Evolutionary conservation across 2,329 filamentous ascomycete genomes (phyloP), one percentile per base, ranked within the genome.

Genomic region (Leptographium galeiforme): DNA sequence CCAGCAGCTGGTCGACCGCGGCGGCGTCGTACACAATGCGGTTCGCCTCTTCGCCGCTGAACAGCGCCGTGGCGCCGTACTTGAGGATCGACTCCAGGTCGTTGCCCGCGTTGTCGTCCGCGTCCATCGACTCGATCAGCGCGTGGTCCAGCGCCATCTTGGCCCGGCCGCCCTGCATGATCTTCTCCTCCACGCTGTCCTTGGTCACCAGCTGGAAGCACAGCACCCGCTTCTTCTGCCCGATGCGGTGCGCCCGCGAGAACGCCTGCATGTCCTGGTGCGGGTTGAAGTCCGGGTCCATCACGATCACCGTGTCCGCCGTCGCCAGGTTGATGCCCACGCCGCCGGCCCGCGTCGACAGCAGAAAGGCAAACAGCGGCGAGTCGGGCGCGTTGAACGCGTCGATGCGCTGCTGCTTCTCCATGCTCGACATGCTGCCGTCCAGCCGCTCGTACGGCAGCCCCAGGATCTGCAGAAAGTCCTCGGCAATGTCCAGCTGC

Each of bases 261-360:
- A 98, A 76, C 0, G 93, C 93, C 66, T 98, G 93, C 43, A 98
- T 86, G 63, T 98, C 94, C 67, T 98, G 93, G 63, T 98, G 93
- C 0, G 93, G 93, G 57, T 98, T 98, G 73, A 95, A 97, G 64
- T 98, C 93, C 0, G 89, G 89, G 61, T 98, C 90, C 59, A 97
- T 81, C 59, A 98, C 96, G 59, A 98, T 96, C 57, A 98, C 94
- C 0, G 93, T 98, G 63, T 98, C 93, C 3, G 93, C 93, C 8
- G 90, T 95, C 0, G 93, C 93, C 53, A 98, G 76, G 64, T 98
- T 98, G 72, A 98, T 98, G 16, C 93, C 94, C 0, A 98, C 91
- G 62, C 94, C 93, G 52, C 93, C 93, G 18, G 94, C 90, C 58
- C 93, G 84, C 4, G 94, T 98, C 0, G 91, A 97, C 0, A 98